Evolutionary conservation across 108 stramenopile species (phyloP).

Genomic region (Fragilaria crotonensis): DNA sequence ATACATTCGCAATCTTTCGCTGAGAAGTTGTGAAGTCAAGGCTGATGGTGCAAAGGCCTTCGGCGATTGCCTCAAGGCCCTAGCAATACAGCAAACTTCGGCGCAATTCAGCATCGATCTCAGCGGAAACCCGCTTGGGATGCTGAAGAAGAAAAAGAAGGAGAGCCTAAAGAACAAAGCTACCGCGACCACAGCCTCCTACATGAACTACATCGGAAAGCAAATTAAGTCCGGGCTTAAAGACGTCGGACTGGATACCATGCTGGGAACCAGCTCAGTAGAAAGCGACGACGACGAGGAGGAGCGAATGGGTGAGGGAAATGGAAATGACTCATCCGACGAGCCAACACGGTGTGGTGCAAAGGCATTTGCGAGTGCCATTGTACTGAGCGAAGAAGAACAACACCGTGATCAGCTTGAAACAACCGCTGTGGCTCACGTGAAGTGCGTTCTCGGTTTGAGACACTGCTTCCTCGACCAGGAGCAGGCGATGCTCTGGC

Average conservation of each 20-base stretch:
- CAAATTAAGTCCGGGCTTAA: slow-evolving; percentile 51
- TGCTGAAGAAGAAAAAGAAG: slow-evolving; percentile 38
- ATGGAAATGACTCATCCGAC: slow-evolving; percentile 19
- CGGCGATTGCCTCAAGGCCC: slow-evolving; percentile 31
- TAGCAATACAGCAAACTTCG: slow-evolving; percentile 9
- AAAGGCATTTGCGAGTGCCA: slow-evolving; percentile 39
- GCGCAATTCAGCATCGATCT: slow-evolving; percentile 34
- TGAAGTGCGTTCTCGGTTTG: slow-evolving; percentile 29
- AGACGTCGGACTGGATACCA: slow-evolving; percentile 34
- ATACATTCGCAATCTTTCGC: slow-evolving; percentile 27
- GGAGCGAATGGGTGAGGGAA: slow-evolving; percentile 20
- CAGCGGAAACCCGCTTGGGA: slow-evolving; percentile 75
- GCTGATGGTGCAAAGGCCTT: slow-evolving; percentile 58
- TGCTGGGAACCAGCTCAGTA: slow-evolving; percentile 8
- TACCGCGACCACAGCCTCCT: slow-evolving; percentile 50
- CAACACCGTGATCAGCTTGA: slow-evolving; percentile 1
- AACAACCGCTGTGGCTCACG: not conserved
- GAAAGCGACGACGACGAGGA: slow-evolving; percentile 72
- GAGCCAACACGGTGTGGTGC: slow-evolving; percentile 51
- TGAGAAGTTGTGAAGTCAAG: slow-evolving; percentile 62
- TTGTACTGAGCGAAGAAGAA: slow-evolving; percentile 18
- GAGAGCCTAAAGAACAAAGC: slow-evolving; percentile 63
- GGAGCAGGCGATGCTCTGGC: slow-evolving; percentile 71
- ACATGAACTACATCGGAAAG: slow-evolving; percentile 59
- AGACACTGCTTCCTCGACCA: slow-evolving; percentile 60